Conservation (phyloP, 1,284 basidiomycete species). For the Irpex sp. region DNA sequence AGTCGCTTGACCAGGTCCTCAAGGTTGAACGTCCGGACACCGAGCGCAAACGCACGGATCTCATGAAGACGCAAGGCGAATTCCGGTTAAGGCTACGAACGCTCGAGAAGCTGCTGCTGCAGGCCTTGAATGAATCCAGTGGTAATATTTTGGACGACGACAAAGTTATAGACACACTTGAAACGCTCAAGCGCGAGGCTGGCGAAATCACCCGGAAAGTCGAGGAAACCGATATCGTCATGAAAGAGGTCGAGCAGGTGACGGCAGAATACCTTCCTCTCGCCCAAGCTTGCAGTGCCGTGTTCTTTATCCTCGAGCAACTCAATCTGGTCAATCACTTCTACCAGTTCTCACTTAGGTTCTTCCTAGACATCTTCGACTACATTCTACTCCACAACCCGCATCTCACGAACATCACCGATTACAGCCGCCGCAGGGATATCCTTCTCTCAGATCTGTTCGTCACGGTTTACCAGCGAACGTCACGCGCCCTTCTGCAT, state of each 20-base stretch:
- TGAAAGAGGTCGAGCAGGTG: slow-evolving; percentile 94
- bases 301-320: slow-evolving; percentile 97
- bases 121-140: slow-evolving; percentile 94
- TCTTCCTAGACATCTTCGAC: slow-evolving; percentile 99
- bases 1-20: slow-evolving; percentile 95
- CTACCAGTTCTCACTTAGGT: slow-evolving; percentile 96
- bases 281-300: slow-evolving; percentile 93
- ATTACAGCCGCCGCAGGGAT: slow-evolving; percentile 70
- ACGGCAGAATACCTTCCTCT: slow-evolving; percentile 93
- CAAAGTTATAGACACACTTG: slow-evolving; percentile 96
- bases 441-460: slow-evolving; percentile 92
- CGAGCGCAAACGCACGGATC: slow-evolving; percentile 93
- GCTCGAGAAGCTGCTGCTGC: slow-evolving; percentile 88
- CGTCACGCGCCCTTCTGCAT: slow-evolving; percentile 88
- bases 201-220: slow-evolving; percentile 95
- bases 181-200: slow-evolving; percentile 95
- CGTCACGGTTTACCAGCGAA: slow-evolving; percentile 84
- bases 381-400: slow-evolving; percentile 91
- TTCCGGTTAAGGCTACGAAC: slow-evolving; percentile 91
- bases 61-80: slow-evolving; percentile 98
- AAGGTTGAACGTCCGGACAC: slow-evolving; percentile 97
- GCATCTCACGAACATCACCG: slow-evolving; percentile 74
- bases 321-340: slow-evolving; percentile 94
- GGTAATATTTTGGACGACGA: slow-evolving; percentile 99
- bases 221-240: slow-evolving; percentile 94